phyloP scores from a whole-genome alignment of 1,284 basidiomycete species.

The Phellinidium pouzarii region DNA sequence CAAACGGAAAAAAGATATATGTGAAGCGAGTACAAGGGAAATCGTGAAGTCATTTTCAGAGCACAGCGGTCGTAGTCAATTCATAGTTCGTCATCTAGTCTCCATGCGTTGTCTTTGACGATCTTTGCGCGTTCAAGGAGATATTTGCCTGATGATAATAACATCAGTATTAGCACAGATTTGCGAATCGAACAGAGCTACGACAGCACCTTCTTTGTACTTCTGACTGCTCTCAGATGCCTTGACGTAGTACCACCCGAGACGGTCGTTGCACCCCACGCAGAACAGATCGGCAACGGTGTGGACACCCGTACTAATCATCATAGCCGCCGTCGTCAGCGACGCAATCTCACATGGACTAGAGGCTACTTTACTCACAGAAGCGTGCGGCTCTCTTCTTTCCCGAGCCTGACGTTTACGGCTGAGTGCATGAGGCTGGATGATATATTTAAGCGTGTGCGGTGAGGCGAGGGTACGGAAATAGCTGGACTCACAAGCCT shows the following conservation, averaged over 20 bases:
- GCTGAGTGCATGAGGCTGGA: constrained; percentile 70
- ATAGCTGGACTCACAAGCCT: constrained; percentile 56
- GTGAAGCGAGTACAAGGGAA: no score
- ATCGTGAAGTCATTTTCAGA: no score
- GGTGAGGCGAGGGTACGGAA: neutral
- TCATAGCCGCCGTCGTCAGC: no score
- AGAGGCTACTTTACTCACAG: constrained; percentile 40
- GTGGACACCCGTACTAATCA: constrained; percentile 68
- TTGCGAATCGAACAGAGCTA: no score
- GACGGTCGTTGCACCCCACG: constrained; percentile 65
- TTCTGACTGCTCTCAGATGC: constrained; percentile 75
- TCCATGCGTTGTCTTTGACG: constrained; percentile 78
- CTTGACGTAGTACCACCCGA: constrained; percentile 84
- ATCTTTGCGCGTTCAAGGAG: constrained; percentile 77
- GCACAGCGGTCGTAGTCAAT: no score
- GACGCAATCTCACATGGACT: neutral
- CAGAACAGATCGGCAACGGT: constrained; percentile 78
- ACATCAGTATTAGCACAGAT: neutral
- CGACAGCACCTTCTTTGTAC: constrained; percentile 83
- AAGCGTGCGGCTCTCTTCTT: constrained; percentile 69
- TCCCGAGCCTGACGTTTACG: constrained; percentile 68
- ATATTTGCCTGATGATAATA: constrained; percentile 56
- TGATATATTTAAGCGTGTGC: constrained; percentile 1
- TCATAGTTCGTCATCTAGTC: constrained; percentile 34
- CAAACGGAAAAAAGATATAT: no score